phyloP scores from a whole-genome alignment of 208 protist species.

The Naegleria lovaniensis region DNA sequence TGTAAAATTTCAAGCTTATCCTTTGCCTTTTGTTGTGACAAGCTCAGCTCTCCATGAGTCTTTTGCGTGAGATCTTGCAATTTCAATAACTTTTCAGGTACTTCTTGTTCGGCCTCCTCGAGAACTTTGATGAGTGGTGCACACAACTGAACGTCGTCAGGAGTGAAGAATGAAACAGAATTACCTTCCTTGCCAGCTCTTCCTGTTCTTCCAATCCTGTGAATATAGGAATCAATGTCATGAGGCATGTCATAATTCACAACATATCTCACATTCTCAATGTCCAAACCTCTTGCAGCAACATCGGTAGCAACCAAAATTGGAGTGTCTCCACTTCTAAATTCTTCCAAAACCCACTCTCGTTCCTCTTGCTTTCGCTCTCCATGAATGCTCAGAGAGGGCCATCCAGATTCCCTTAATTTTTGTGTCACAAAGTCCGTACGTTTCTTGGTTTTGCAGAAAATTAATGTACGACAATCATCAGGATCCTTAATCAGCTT shows the following conservation, averaged over 20 bases:
- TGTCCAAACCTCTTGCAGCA: slow-evolving; percentile 87
- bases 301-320: slow-evolving; percentile 83
- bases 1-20: background rate
- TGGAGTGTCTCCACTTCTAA: slow-evolving; percentile 52
- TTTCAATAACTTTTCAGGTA: background rate
- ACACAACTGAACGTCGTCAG: background rate
- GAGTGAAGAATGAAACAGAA: slow-evolving; percentile 23
- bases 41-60: background rate
- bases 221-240: slow-evolving; percentile 96
- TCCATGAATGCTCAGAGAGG: slow-evolving; percentile 72
- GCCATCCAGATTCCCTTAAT: slow-evolving; percentile 42
- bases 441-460: slow-evolving; percentile 71
- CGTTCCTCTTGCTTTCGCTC: slow-evolving; percentile 79
- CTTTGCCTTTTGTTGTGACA: background rate
- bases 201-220: slow-evolving; percentile 88
- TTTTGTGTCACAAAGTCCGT: slow-evolving; percentile 55
- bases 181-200: slow-evolving; percentile 51
- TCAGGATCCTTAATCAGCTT: background rate
- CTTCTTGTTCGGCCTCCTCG: background rate
- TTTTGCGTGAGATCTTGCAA: background rate
- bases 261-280: slow-evolving; percentile 94
- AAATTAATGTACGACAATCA: slow-evolving; percentile 68
- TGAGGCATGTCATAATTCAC: slow-evolving; percentile 98
- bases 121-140: background rate
- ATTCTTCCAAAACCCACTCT: slow-evolving; percentile 75